phyloP scores from a whole-genome alignment of 768 basidiomycete species.

The Asterophora lycoperdoides region DNA sequence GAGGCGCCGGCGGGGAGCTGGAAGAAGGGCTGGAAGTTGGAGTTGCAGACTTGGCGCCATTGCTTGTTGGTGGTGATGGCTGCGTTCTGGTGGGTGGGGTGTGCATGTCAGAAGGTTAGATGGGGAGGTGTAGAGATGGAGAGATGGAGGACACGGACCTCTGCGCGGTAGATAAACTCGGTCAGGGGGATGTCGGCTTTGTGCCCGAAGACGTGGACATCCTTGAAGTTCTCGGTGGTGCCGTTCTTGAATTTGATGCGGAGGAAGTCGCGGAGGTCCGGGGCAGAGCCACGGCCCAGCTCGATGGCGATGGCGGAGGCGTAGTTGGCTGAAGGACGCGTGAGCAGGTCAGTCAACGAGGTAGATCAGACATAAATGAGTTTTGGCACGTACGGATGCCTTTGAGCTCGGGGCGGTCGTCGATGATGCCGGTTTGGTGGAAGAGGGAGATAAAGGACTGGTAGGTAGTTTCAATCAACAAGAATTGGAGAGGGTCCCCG shows the following conservation, averaged over 20 bases:
- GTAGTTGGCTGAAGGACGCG: slow-evolving; percentile 55
- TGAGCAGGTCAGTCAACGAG: too few species aligned
- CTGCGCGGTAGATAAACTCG: slow-evolving; percentile 79
- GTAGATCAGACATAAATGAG: background rate
- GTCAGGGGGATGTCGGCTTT: slow-evolving; percentile 74
- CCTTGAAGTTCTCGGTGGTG: slow-evolving; percentile 56
- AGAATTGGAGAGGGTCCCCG: slow-evolving; percentile 74
- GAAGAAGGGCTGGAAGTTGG: slow-evolving; percentile 22
- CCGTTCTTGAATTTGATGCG: slow-evolving; percentile 87
- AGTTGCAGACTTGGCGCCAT: slow-evolving; percentile 46
- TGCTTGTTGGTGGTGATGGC: slow-evolving; percentile 54
- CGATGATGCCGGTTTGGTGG: slow-evolving; percentile 63
- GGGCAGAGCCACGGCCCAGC: slow-evolving; percentile 69
- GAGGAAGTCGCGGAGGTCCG: slow-evolving; percentile 76
- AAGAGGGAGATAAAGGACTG: slow-evolving; percentile 90
- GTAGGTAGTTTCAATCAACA: slow-evolving; percentile 78
- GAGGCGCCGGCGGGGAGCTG: slow-evolving; percentile 18
- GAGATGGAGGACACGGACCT: slow-evolving; percentile 42
- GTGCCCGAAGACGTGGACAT: slow-evolving; percentile 72
- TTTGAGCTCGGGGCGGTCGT: slow-evolving; percentile 53
- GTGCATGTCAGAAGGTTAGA: background rate
- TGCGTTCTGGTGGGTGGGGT: slow-evolving; percentile 35
- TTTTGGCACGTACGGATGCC: slow-evolving; percentile 55
- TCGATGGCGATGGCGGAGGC: slow-evolving; percentile 75
- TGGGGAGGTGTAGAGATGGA: background rate